A percentile compares a stretch with the other conserved stretches of the same genome.
These are phyloP conservation scores for Saposhnikovia divaricata DNA, from an alignment of 129 eudicot species.

Conservation along the genomic window DNA sequence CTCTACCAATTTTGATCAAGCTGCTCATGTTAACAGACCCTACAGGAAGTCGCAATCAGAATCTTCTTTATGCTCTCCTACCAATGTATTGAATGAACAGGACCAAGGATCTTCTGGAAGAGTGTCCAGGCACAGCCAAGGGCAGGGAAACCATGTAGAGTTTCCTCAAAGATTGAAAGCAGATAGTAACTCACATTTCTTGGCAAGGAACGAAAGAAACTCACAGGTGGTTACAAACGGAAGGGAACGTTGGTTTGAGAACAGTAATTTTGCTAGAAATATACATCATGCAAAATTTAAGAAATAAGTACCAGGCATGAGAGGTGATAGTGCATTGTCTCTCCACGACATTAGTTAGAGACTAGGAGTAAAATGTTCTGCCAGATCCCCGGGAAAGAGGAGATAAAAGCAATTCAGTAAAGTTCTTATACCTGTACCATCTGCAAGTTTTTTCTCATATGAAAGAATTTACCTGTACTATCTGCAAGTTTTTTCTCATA, in stretches of 20 bases:
- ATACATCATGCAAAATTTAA: slow-evolving; percentile 27
- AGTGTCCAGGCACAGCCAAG: slow-evolving; percentile 17
- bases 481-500: not conserved
- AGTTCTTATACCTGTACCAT: not conserved
- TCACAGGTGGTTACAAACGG: slow-evolving; percentile 17
- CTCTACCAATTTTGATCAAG: not conserved
- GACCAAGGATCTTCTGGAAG: slow-evolving; percentile 39
- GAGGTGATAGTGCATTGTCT: not conserved
- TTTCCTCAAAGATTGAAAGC: slow-evolving; percentile 31
- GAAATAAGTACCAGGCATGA: not conserved
- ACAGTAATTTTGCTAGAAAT: slow-evolving; percentile 19
- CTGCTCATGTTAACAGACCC: slow-evolving; percentile 16
- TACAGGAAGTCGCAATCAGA: slow-evolving; percentile 47
- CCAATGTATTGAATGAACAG: slow-evolving; percentile 33
- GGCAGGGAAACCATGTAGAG: slow-evolving; percentile 29
- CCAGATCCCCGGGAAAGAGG: not conserved
- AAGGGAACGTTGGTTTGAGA: slow-evolving; percentile 28
- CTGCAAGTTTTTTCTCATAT: not conserved
- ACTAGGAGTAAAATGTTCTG: not conserved
- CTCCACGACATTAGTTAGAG: not conserved
- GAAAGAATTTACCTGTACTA: not conserved
- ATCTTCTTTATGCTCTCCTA: slow-evolving; percentile 66
- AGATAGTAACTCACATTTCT: slow-evolving; percentile 34
- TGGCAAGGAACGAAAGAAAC: slow-evolving; percentile 35
- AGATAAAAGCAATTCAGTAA: not conserved